phyloP scores from a whole-genome alignment of 1,284 basidiomycete genomes.

The Singerocomus inundabilis region DNA sequence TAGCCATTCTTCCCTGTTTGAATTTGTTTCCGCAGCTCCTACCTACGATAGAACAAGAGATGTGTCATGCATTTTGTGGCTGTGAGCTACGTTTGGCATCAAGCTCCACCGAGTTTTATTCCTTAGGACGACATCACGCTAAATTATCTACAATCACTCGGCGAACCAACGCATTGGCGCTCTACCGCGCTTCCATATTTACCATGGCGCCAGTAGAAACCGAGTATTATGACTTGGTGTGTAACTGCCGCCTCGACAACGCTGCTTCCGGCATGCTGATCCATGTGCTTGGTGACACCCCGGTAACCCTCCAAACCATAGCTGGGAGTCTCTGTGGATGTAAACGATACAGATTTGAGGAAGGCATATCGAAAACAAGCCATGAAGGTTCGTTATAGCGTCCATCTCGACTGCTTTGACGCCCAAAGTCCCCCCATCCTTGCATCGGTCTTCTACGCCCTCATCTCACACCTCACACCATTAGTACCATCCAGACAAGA shows the following conservation, averaged over 20 bases:
- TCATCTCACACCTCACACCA: neutral
- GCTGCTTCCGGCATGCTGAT: conserved; percentile 2
- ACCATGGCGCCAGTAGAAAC: conserved; percentile 61
- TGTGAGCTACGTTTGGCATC: conserved; percentile 20
- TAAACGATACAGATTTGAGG: conserved; percentile 78
- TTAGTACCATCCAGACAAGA: conserved; percentile 94
- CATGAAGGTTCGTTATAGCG: conserved; percentile 68
- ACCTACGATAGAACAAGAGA: neutral
- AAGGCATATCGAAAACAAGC: conserved; percentile 96
- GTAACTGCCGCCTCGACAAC: conserved; percentile 17
- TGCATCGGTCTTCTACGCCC: neutral
- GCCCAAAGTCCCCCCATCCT: neutral
- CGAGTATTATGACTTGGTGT: conserved; percentile 65
- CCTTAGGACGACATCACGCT: conserved; percentile 7
- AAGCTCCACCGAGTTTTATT: neutral
- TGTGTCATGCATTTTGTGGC: conserved; percentile 28
- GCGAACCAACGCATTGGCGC: neutral
- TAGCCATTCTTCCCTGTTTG: conserved; percentile 22
- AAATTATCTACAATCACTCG: conserved; percentile 1
- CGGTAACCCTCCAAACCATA: conserved; percentile 20
- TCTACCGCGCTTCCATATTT: neutral
- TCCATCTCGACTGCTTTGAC: neutral
- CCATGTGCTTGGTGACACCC: neutral
- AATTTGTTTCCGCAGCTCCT: conserved; percentile 3
- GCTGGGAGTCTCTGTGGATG: conserved; percentile 51